A percentile compares a stretch with the other conserved stretches of the same genome.
phyloP scores from a whole-genome alignment of 75 land plant genomes.

The Sequoia sempervirens region DNA sequence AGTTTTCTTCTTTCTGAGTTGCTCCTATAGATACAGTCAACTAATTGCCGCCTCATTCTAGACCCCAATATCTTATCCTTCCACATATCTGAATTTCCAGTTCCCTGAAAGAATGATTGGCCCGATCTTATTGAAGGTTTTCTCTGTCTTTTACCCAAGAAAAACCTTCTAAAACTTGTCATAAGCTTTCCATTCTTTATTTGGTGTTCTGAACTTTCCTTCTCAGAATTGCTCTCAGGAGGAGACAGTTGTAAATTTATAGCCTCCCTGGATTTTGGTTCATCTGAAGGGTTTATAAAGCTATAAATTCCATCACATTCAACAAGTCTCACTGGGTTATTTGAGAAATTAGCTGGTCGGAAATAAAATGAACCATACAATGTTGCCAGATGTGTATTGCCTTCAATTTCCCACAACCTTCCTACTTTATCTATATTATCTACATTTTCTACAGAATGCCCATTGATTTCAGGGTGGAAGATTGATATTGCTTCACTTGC shows the following conservation, averaged over 20 bases:
- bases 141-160: conserved; percentile 12
- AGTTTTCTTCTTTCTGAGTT: conserved; percentile 2
- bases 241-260: neutral
- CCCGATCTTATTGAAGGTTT: conserved; percentile 3
- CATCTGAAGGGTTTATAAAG: conserved; percentile 19
- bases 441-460: conserved; percentile 3
- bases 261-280: neutral
- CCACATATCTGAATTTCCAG: conserved; percentile 2
- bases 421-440: conserved; percentile 2
- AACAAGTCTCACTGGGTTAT: conserved; percentile 30
- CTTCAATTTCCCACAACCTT: conserved; percentile 50
- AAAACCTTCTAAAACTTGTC: conserved; percentile 18
- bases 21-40: conserved; percentile 10
- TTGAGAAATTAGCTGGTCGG: conserved; percentile 26
- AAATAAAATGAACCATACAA: conserved; percentile 66
- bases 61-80: conserved; percentile 3
- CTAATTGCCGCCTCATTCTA: neutral
- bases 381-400: conserved; percentile 54
- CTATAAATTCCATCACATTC: conserved; percentile 41
- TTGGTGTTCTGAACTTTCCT: neutral
- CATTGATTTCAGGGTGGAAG: conserved; percentile 19
- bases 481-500: conserved; percentile 48
- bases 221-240: conserved; percentile 2
- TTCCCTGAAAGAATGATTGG: neutral
- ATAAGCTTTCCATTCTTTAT: conserved; percentile 7